Conservation (phyloP, 805 yeast species). For the Suhomyces tanzawaensis region DNA sequence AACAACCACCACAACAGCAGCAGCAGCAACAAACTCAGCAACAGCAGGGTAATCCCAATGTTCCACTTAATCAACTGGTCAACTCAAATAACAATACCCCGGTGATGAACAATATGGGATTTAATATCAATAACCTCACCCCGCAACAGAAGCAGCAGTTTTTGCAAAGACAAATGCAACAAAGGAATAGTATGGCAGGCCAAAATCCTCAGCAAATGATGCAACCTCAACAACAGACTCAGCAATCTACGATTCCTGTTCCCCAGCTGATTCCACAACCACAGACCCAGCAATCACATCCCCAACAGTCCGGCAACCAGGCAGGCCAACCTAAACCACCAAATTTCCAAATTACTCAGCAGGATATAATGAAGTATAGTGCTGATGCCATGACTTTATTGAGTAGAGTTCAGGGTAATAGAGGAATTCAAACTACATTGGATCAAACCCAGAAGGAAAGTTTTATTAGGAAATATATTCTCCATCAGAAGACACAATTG, state of each 20-base stretch:
- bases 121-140: conserved; percentile 23
- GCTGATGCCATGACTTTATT: conserved; percentile 41
- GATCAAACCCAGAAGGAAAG: conserved; percentile 38
- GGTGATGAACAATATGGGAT: conserved; percentile 15
- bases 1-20: conserved; percentile 9
- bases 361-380: conserved; percentile 38
- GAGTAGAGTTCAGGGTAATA: conserved; percentile 33
- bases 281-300: conserved; percentile 27
- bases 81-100: conserved; percentile 12
- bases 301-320: conserved; percentile 7
- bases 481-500: conserved; percentile 34
- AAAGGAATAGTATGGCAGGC: conserved; percentile 13
- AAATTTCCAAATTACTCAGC: conserved; percentile 32
- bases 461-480: conserved; percentile 37
- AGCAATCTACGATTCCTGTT: conserved; percentile 7
- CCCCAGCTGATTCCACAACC: conserved; percentile 17
- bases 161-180: conserved; percentile 36
- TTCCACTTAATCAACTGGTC: conserved; percentile 4
- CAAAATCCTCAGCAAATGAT: conserved; percentile 3
- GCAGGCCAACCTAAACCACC: conserved; percentile 22
- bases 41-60: conserved; percentile 9
- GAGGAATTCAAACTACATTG: conserved; percentile 32
- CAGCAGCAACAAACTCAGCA: conserved; percentile 12
- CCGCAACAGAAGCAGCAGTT: conserved; percentile 41
- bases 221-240: conserved; percentile 12